These are phyloP conservation scores for Penicillium ochrochloron DNA, from an alignment of 495 filamentous ascomycete genomes.

Conservation along the genomic window DNA sequence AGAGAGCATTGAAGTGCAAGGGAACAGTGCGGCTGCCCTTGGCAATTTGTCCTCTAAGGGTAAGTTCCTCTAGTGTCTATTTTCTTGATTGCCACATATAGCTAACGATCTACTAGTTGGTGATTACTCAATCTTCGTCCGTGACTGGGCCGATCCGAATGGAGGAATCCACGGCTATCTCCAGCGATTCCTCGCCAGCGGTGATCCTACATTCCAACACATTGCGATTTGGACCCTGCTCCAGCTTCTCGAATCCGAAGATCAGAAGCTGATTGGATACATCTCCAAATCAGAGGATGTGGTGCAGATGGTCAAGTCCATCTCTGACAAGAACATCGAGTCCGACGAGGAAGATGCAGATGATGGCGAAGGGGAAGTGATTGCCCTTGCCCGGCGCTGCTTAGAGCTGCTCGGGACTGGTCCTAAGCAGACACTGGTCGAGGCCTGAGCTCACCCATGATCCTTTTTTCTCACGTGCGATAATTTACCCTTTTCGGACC, in stretches of 20 bases:
- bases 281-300: constrained; percentile 88
- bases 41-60: constrained; percentile 98
- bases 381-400: constrained; percentile 87
- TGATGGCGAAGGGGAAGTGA: constrained; percentile 93
- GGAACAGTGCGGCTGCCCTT: constrained; percentile 93
- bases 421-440: constrained; percentile 58
- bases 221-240: constrained; percentile 98
- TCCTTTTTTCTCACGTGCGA: constrained; percentile 18
- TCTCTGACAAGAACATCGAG: constrained; percentile 87
- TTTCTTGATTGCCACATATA: neutral
- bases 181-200: constrained; percentile 87
- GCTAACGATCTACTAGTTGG: constrained; percentile 65
- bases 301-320: constrained; percentile 85
- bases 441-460: constrained; percentile 45
- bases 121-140: constrained; percentile 94
- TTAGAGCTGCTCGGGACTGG: constrained; percentile 79
- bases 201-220: constrained; percentile 97
- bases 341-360: constrained; percentile 89
- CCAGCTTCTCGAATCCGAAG: constrained; percentile 92
- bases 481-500: constrained; percentile 23
- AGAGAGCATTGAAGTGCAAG: constrained; percentile 95
- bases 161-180: constrained; percentile 96
- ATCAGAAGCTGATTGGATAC: constrained; percentile 78
- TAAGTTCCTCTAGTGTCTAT: constrained; percentile 43
- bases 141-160: constrained; percentile 89